phyloP scores from a whole-genome alignment of 2,329 filamentous ascomycete genomes.

The Pseudogymnoascus sp. region DNA sequence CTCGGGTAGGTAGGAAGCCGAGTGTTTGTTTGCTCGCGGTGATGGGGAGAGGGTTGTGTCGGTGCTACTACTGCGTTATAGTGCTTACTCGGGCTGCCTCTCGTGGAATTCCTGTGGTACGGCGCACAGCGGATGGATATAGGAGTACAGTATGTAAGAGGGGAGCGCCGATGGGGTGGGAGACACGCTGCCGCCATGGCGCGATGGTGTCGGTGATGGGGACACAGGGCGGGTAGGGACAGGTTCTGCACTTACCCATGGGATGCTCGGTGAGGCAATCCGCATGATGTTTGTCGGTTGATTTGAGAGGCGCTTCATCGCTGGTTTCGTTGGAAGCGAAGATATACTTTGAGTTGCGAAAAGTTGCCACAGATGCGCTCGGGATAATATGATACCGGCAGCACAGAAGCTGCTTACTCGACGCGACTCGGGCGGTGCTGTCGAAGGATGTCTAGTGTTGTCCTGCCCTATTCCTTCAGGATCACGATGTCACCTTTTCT shows the following conservation, averaged over 20 bases:
- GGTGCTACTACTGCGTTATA: background rate
- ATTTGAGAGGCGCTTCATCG: background rate
- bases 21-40: background rate
- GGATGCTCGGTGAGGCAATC: background rate
- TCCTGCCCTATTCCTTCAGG: background rate
- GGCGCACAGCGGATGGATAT: background rate
- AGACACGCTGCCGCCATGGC: slow-evolving; percentile 1
- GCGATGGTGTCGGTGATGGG: background rate
- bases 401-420: background rate
- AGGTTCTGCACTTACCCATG: background rate
- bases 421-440: background rate
- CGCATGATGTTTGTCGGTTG: background rate
- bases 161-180: background rate
- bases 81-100: slow-evolving; percentile 2
- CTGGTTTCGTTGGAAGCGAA: background rate
- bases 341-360: background rate
- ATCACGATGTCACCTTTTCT: background rate
- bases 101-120: background rate
- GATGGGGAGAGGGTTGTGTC: background rate
- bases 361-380: background rate
- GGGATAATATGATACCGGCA: background rate
- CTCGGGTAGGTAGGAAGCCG: background rate
- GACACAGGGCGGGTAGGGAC: slow-evolving; percentile 1
- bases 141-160: background rate
- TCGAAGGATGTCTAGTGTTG: background rate